Evolutionary conservation across 257 asterid genomes (phyloP), one percentile per base, ranked within the genome.

Genomic region (Ocimum tenuiflorum): DNA sequence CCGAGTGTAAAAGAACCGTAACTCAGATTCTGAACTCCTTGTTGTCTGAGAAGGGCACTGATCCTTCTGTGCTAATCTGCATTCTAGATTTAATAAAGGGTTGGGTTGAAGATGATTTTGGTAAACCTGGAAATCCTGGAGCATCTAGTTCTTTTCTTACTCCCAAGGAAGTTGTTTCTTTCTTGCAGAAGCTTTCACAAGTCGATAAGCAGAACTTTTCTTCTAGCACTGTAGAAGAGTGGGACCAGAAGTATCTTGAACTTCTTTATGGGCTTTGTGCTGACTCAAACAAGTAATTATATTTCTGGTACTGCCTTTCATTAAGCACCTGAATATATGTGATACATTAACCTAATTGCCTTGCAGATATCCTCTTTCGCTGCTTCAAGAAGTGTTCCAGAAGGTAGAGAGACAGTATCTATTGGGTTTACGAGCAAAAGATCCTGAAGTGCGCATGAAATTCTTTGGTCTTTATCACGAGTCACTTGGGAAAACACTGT

Each of bases 141-240:
- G 79, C 85, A 22, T 77, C 94, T 63, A 81, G 82, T 75, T 81
- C 86, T 63, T 86, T 85, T 68, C 77, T 94, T 60, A 71, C 95
- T 20, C 72, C 91, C 33, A 94, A 94, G 92, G 99, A 94, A 68
- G 89, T 90, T 53, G 84, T 94, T 65, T 79, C 99, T 59, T 84
- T 94, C 76, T 88, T 90, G 62, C 97, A 94, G 84, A 94, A 85
- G 91, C 97, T 94, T 73, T 94, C 99, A 42, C 99, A 86, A 79
- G 95, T 94, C 22, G 99, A 94, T 69, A 94, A 86, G 83, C 94
- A 79, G 77, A 84, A 76, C 81, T 90, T 94, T 73, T 75, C 88
- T 52, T 68, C 80, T 42, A 78, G 79, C 78, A 60, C 73, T 69
- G 79, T 71, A 3, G 96, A 94, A 74, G 99, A 94, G 77, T 94